These are phyloP conservation scores for Knoxdaviesia capensis DNA, from an alignment of 2,329 filamentous ascomycete species.

Conservation along the genomic window DNA sequence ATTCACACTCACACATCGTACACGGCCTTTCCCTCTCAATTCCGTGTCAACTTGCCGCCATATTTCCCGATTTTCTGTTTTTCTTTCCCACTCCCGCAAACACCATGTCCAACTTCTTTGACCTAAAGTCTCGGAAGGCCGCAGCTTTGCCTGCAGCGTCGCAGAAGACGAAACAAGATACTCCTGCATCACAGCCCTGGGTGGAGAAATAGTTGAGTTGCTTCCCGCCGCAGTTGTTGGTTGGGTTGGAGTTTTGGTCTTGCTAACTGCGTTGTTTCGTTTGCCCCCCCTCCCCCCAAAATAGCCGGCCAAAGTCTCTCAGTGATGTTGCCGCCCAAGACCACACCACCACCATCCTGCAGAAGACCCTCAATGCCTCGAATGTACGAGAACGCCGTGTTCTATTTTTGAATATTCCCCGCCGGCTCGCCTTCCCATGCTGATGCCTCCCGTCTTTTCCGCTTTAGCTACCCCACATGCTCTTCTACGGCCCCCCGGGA, in stretches of 20 bases:
- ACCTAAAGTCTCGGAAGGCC: conserved; percentile 76
- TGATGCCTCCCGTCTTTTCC: neutral
- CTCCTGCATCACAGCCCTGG: conserved; percentile 64
- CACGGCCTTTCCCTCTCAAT: too few relatives aligned
- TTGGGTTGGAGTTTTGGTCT: neutral
- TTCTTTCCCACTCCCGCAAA: neutral
- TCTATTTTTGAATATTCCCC: neutral
- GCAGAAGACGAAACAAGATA: conserved; percentile 37
- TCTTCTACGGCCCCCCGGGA: conserved; percentile 94
- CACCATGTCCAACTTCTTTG: conserved; percentile 79
- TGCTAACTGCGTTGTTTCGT: conserved; percentile 10
- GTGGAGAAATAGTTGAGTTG: conserved; percentile 84
- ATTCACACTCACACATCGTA: too few relatives aligned
- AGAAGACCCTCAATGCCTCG: conserved; percentile 80
- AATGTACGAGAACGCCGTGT: conserved; percentile 36
- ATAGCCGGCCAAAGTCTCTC: conserved; percentile 77
- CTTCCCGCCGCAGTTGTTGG: neutral
- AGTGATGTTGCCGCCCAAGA: conserved; percentile 95
- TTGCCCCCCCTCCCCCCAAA: neutral
- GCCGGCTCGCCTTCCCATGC: conserved; percentile 1
- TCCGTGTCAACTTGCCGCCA: too few relatives aligned
- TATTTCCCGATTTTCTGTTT: too few relatives aligned
- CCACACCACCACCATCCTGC: conserved; percentile 83
- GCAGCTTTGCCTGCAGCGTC: conserved; percentile 43
- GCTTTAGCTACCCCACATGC: conserved; percentile 81